Evolutionary conservation across 23 red algal species (phyloP), one percentile per base, ranked within the genome.

Genomic region (Gracilaria vermiculophylla): DNA sequence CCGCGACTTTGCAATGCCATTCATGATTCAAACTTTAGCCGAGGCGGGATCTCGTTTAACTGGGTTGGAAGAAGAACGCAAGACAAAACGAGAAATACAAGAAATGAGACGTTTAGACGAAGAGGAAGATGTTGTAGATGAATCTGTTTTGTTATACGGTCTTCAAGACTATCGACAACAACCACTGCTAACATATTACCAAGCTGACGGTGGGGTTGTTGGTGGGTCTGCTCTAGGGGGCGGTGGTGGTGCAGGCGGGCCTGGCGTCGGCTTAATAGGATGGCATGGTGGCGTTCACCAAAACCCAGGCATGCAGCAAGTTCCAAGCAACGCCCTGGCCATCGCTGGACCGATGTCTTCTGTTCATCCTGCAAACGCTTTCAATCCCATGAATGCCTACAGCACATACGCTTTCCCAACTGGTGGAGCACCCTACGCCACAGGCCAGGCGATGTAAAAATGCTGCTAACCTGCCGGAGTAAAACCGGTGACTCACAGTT

Each of bases 91-190:
- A 12, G 92, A 95, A 36, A 52, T 80, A 41, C 75, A 89, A 72
- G 65, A 81, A 56, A 67, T 76, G 28, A 64, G 19, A 42, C 77
- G 53, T 21, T 25, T 28, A 16, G 84, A 83, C 57, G 81, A 58
- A 32, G 88, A 92, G 53, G 89, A 90, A 67, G 89, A 97, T 53
- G 14, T 92, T 55, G 80, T 80, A 23, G 95, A 90, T 37, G 95
- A 97, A 42, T 97, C 95, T 25, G 80, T 97, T 40, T 69, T 97
- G 53, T 65, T 97, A 32, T 85, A 97, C 36, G 95, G 95, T 54
- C 71, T 97, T 37, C 72, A 84, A 74, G 84, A 90, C 29, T 48
- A 72, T 43, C 89, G 94, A 66, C 94, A 96, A 69, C 81, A 89
- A 33, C 76, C 77, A 27, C 76, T 93, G 72, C 21, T 96, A 14